Percentiles rank a stretch among this genome's conserved stretches.
Evolutionary conservation across 163 green algal species (phyloP).

Genomic region (Chlamydomonas reinhardtii): DNA sequence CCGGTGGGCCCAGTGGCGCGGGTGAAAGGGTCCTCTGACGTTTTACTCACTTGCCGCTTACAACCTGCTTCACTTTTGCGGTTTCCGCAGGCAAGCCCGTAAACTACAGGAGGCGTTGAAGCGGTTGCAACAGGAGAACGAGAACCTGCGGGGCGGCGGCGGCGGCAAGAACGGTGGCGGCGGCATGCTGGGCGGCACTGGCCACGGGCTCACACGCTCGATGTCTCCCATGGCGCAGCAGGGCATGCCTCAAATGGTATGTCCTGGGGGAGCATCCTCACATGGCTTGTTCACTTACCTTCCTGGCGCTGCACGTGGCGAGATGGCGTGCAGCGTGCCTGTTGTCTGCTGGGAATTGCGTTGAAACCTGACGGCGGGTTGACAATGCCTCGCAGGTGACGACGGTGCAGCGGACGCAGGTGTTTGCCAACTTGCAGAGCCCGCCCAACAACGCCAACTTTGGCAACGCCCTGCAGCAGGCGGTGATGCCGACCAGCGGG

Average conservation of each 20-base stretch:
- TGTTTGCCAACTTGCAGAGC: slow-evolving; percentile 36
- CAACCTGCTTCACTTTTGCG: too few species aligned
- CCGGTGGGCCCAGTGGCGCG: too few species aligned
- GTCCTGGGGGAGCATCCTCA: too few species aligned
- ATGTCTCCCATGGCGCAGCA: slow-evolving; percentile 18
- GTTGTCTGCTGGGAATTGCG: too few species aligned
- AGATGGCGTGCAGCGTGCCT: too few species aligned
- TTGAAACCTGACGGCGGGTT: too few species aligned
- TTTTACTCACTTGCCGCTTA: too few species aligned
- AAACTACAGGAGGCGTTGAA: slow-evolving; percentile 75
- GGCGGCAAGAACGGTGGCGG: not conserved
- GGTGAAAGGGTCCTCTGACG: too few species aligned
- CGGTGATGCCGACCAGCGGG: slow-evolving; percentile 10
- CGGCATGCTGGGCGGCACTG: not conserved
- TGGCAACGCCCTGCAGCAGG: not conserved
- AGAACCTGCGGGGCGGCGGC: slow-evolving; percentile 24
- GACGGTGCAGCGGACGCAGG: slow-evolving; percentile 61
- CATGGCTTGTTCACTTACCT: too few species aligned
- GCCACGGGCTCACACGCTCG: too few species aligned
- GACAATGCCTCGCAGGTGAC: slow-evolving; percentile 55
- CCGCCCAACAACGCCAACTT: slow-evolving; percentile 21
- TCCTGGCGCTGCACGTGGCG: too few species aligned
- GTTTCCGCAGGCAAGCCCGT: slow-evolving; percentile 65
- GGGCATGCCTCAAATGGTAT: too few species aligned
- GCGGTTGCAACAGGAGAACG: slow-evolving; percentile 64